Evolutionary conservation across 768 basidiomycete species (phyloP), one percentile per base, ranked within the genome.

Genomic region (Leccinum subgranulosum): DNA sequence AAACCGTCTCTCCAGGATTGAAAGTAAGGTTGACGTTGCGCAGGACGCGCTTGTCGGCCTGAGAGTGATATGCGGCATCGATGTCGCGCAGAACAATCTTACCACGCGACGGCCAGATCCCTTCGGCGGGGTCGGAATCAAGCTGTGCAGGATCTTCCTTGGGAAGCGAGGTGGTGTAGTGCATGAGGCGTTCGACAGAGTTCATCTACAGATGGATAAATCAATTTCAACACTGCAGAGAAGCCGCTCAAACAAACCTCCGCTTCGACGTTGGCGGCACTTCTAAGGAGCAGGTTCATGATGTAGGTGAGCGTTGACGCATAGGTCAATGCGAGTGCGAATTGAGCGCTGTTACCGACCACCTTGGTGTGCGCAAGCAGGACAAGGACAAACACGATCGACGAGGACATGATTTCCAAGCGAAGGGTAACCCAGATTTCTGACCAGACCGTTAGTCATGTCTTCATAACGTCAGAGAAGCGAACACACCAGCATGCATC

Each of bases 1-100:
- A 90, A 85, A 90, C 51, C 0, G 79, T 88, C 66, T 91, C 90
- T 6, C 77, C 74, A 1, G 85, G 78, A 15, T 86, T 85, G 31
- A 92, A 76, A 74, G 85, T 89, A 47, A 90, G 75, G 43, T 76
- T 77, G 57, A 89, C 80, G 63, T 85, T 76, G 34, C 73, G 67
- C 31, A 92, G 76, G 25, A 84, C 87, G 17, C 81, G 80, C 34
- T 81, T 74, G 43, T 81, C 80, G 4, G 87, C 84, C 21, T 88
- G 81, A 1, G 87, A 86, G 10, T 89, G 87, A 64, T 92, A 91
- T 28, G 84, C 78, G 64, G 89, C 89, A 1, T 82, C 77, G 59
- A 92, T 77, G 60, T 83, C 76, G 45, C 74, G 75, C 31, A 92
- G 69, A 58, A 78, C 75, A 69, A 90, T 81, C 65, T 94, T 88